Base-by-base conservation (phyloP, 2,329 filamentous ascomycete species). In the Pseudocercospora macadamiae region DNA sequence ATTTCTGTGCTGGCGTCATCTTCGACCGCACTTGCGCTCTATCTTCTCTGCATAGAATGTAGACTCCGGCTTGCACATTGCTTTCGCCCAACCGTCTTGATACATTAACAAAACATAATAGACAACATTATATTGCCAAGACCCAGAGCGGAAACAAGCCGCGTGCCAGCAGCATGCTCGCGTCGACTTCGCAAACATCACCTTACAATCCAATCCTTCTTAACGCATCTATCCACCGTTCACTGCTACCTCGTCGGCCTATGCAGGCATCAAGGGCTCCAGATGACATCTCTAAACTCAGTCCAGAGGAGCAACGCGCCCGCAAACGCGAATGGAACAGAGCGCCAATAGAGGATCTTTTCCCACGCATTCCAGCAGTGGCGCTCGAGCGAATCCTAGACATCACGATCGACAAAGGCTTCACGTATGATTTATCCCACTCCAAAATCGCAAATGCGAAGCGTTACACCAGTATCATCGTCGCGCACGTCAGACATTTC, bases 401-500 rank as follows among this genome's bases (percentile, higher is more conserved):
- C 61, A 64, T 68, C 23, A 67, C 64, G 61, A 70, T 72, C 60
- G 57, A 60, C 44, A 70, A 71, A 55, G 51, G 60, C 49, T 68
- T 68, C 53, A 64, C 63, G 1, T 73, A 72, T 56, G 65, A 72
- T 44, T 59, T 71, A 18, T 70, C 68, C 14, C 56, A 65, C 23
- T 65, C 69, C 7, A 68, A 66, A 34, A 45, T 60, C 51, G 64
- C 62, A 58, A 73, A 71, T 51, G 57, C 66, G 25, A 60, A 66
- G 25, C 68, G 69, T 10, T 66, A 61, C 18, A 71, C 64, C 4
- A 65, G 62, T 42, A 66, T 73, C n/a, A 82, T 86, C 32, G 81
- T 85, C 23, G 85, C 85, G 16, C 84, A 87, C 67, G 84, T 87
- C 59, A 81, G 85, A 23, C 85, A 87, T 66, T 70, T 78, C 6